Percentiles rank a stretch among this genome's conserved stretches.
Evolutionary conservation across 208 protist genomes (phyloP).

Genomic region (Acanthamoeba castellanii): DNA sequence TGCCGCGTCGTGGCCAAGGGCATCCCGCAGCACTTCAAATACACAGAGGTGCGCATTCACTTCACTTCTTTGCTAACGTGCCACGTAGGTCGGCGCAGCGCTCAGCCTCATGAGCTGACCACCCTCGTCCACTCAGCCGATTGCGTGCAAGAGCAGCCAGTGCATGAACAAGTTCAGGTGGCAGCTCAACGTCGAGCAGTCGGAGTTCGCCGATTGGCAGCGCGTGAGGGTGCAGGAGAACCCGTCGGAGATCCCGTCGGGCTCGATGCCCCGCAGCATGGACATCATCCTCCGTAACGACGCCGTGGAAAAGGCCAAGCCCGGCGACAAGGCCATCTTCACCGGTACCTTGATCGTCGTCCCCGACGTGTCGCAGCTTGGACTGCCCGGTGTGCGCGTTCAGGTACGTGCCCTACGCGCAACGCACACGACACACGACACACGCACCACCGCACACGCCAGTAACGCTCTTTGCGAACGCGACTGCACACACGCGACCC

Average conservation of each 20-base stretch:
- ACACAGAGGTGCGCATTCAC: slow-evolving; percentile 93
- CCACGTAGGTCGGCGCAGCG: too few relatives aligned
- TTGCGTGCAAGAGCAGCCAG: slow-evolving; percentile 92
- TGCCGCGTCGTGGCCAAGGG: slow-evolving; percentile 92
- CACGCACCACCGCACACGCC: background rate
- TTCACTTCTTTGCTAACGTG: background rate
- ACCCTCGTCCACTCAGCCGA: slow-evolving; percentile 85
- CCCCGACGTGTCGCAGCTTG: slow-evolving; percentile 96
- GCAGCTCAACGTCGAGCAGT: slow-evolving; percentile 91
- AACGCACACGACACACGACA: background rate
- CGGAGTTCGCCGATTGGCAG: slow-evolving; percentile 99
- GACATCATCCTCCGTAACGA: slow-evolving; percentile 98
- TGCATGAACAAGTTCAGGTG: slow-evolving; percentile 95
- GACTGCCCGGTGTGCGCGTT: slow-evolving; percentile 57
- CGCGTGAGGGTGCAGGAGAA: slow-evolving; percentile 97
- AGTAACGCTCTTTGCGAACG: background rate
- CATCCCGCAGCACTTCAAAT: slow-evolving; percentile 98
- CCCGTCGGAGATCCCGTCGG: slow-evolving; percentile 95
- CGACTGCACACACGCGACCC: too few relatives aligned
- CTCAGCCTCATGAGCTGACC: too few relatives aligned
- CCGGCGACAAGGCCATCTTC: slow-evolving; percentile 97
- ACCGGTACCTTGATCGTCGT: slow-evolving; percentile 98
- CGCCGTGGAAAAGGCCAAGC: slow-evolving; percentile 98
- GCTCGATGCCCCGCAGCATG: slow-evolving; percentile 95
- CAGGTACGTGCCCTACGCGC: slow-evolving; percentile 1